phyloP scores from a whole-genome alignment of 2,329 filamentous ascomycete species.

The Monilinia fructigena region DNA sequence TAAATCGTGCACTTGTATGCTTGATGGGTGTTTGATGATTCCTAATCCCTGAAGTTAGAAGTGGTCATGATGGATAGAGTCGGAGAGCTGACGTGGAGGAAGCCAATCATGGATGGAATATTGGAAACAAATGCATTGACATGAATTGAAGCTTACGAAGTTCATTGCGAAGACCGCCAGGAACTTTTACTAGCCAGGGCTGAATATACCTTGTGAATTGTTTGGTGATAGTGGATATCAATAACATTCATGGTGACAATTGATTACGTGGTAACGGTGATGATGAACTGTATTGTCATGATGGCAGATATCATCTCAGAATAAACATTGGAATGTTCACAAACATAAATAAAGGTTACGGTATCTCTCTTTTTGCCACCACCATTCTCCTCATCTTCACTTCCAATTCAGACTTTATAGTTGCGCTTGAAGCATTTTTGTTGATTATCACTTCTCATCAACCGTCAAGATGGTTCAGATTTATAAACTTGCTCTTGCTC shows the following conservation, averaged over 20 bases:
- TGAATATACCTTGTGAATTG: background rate
- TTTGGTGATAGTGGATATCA: background rate
- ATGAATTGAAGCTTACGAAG: conserved; percentile 17
- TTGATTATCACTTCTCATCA: background rate
- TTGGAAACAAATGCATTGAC: background rate
- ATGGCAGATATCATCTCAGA: background rate
- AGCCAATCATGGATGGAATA: background rate
- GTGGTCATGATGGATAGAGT: background rate
- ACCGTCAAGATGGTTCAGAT: conserved; percentile 20
- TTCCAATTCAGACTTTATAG: background rate
- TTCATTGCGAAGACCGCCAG: conserved; percentile 15
- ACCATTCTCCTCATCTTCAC: background rate
- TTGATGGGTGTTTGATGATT: background rate
- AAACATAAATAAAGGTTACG: conserved; percentile 15
- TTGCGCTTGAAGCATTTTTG: background rate
- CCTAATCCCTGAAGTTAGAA: background rate
- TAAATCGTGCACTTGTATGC: too few species aligned
- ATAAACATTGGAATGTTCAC: background rate
- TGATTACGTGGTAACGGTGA: background rate
- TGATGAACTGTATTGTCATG: background rate
- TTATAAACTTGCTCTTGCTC: background rate
- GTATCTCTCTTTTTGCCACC: background rate
- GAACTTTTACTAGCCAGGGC: background rate
- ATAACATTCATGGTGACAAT: background rate
- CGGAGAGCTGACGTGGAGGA: background rate